These are phyloP conservation scores for Pisolithus sp. DNA, from an alignment of 768 basidiomycete species.

Conservation along the genomic window DNA sequence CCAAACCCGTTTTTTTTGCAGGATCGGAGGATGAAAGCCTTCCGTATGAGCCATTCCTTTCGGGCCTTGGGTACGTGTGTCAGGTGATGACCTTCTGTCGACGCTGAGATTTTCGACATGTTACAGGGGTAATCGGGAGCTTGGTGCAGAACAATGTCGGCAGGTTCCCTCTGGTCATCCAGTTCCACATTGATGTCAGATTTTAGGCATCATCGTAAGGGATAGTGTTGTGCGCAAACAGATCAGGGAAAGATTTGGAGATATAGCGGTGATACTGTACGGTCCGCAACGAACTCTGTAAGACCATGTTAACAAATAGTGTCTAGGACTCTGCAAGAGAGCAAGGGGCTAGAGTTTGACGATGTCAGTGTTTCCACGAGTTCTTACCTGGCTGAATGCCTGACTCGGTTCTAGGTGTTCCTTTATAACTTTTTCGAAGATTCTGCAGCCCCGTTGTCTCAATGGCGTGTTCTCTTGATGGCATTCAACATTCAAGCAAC, in stretches of 20 bases:
- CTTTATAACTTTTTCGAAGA: slow-evolving; percentile 72
- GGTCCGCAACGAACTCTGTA: slow-evolving; percentile 9
- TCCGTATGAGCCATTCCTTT: slow-evolving; percentile 51
- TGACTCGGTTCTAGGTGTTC: slow-evolving; percentile 45
- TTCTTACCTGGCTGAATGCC: not conserved
- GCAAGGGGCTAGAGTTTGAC: slow-evolving; percentile 25
- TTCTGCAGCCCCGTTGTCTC: slow-evolving; percentile 41
- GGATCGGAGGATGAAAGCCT: slow-evolving; percentile 38
- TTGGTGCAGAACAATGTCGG: slow-evolving; percentile 61
- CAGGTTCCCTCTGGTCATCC: not conserved
- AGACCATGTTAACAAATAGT: not conserved
- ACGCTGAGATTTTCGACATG: slow-evolving; percentile 2
- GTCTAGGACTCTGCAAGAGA: slow-evolving; percentile 27
- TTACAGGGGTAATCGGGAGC: slow-evolving; percentile 45
- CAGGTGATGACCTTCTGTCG: not conserved
- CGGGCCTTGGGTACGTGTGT: slow-evolving; percentile 36
- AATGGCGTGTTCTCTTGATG: slow-evolving; percentile 57
- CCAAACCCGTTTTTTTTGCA: slow-evolving; percentile 52
- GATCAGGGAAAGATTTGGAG: slow-evolving; percentile 47
- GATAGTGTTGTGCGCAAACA: slow-evolving; percentile 44
- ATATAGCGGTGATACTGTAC: slow-evolving; percentile 55
- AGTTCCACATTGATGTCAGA: not conserved
- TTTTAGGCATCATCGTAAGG: slow-evolving; percentile 62
- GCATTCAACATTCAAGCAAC: slow-evolving; percentile 21
- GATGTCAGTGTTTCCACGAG: slow-evolving; percentile 7